Percentiles rank a stretch among this genome's conserved stretches.
Evolutionary conservation across 2,329 filamentous ascomycete genomes (phyloP).

Genomic region (Ilyonectria sp.): DNA sequence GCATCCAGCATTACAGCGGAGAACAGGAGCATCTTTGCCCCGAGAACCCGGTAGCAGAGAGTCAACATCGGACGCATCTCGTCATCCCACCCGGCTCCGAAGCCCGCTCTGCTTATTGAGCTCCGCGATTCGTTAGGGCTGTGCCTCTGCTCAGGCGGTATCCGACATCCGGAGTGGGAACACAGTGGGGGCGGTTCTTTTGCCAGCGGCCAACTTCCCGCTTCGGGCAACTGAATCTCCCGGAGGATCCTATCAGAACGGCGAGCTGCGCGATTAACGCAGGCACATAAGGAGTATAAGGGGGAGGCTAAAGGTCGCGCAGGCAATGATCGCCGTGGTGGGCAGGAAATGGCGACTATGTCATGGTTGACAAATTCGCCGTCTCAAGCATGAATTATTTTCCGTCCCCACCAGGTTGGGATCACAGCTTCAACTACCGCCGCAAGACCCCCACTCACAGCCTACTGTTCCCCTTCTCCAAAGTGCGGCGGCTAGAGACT

Average conservation of each 20-base stretch:
- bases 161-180: not conserved
- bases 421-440: not conserved
- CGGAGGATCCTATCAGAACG: not conserved
- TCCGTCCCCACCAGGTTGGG: not conserved
- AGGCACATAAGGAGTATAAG: not conserved
- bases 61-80: not conserved
- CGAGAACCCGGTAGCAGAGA: not conserved
- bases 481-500: not conserved
- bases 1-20: not conserved
- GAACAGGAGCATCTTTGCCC: not conserved
- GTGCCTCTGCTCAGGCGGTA: not conserved
- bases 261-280: not conserved
- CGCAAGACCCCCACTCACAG: not conserved
- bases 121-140: not conserved
- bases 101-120: not conserved
- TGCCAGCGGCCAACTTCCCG: not conserved
- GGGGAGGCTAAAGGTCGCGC: conserved; percentile 1
- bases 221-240: not conserved
- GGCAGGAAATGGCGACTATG: conserved; percentile 7
- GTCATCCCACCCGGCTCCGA: not conserved
- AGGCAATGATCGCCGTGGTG: conserved; percentile 18
- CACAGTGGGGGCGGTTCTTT: not conserved
- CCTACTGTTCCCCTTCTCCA: not conserved
- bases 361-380: conserved; percentile 23
- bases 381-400: not conserved